Conservation (phyloP, 495 filamentous ascomycete species). For the Schizothecium vesticola region DNA sequence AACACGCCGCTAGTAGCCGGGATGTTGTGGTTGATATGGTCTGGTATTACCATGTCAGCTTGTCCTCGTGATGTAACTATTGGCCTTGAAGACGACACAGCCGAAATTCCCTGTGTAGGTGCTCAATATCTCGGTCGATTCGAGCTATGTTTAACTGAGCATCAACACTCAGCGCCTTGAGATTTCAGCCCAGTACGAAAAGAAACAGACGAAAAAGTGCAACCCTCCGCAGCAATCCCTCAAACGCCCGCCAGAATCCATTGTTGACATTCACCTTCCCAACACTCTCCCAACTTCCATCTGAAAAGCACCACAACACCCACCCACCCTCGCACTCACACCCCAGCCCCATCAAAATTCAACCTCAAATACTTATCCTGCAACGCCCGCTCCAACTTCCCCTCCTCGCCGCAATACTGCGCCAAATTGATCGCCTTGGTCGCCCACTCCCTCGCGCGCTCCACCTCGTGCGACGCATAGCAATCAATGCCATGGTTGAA, state of each 20-base stretch:
- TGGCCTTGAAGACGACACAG: too few species aligned
- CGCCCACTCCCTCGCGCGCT: slow-evolving; percentile 58
- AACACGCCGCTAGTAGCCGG: too few species aligned
- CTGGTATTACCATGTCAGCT: too few species aligned
- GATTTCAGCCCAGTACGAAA: too few species aligned
- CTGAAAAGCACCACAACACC: not conserved
- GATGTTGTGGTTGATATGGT: too few species aligned
- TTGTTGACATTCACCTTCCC: not conserved
- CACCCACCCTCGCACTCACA: not conserved
- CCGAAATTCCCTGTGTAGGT: too few species aligned
- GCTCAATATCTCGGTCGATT: too few species aligned
- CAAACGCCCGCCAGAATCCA: not conserved
- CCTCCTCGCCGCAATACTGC: slow-evolving; percentile 47
- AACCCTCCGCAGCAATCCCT: too few species aligned
- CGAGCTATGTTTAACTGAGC: too few species aligned
- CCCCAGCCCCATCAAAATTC: slow-evolving; percentile 32
- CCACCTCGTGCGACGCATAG: slow-evolving; percentile 53
- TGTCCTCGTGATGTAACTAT: too few species aligned
- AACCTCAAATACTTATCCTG: slow-evolving; percentile 50
- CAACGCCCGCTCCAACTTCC: slow-evolving; percentile 47
- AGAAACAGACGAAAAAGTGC: too few species aligned
- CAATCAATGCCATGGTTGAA: slow-evolving; percentile 78
- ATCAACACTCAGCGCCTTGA: too few species aligned
- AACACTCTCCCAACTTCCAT: not conserved
- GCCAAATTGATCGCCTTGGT: slow-evolving; percentile 61